Evolutionary conservation across 805 yeast species (phyloP).

Genomic region (Candida michaelii): DNA sequence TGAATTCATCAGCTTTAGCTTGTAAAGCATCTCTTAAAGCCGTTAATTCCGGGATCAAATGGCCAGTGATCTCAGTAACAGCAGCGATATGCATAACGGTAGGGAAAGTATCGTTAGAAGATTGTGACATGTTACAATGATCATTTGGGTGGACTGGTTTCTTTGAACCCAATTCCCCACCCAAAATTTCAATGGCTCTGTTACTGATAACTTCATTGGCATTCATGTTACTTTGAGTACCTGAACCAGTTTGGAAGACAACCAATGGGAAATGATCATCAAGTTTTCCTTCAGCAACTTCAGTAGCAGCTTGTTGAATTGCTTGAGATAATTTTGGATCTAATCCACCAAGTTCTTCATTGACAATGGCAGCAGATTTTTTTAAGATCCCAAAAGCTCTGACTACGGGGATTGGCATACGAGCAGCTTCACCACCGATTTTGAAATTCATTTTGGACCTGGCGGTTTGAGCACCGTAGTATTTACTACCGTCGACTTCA

Average conservation of each 20-base stretch:
- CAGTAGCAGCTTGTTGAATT: constrained; percentile 92
- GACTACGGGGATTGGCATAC: constrained; percentile 88
- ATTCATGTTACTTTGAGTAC: constrained; percentile 98
- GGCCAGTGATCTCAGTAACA: constrained; percentile 76
- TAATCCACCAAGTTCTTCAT: constrained; percentile 72
- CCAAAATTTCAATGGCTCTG: constrained; percentile 94
- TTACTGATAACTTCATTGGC: constrained; percentile 98
- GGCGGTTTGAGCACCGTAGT: constrained; percentile 99
- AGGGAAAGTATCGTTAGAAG: constrained; percentile 99
- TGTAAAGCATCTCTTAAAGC: constrained; percentile 76
- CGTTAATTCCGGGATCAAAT: constrained; percentile 77
- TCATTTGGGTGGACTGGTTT: constrained; percentile 97
- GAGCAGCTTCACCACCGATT: constrained; percentile 90
- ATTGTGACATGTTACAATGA: constrained; percentile 97
- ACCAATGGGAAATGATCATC: constrained; percentile 95
- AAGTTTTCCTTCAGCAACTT: constrained; percentile 89
- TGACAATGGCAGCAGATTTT: constrained; percentile 92
- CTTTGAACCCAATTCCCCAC: constrained; percentile 91
- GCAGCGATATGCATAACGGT: constrained; percentile 99
- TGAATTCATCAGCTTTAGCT: constrained; percentile 78
- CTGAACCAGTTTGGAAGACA: constrained; percentile 98
- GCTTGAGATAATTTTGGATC: constrained; percentile 83
- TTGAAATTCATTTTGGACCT: constrained; percentile 92
- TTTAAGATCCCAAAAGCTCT: constrained; percentile 91
- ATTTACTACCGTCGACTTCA: constrained; percentile 79